Evolutionary conservation across 2,329 filamentous ascomycete species (phyloP).

Genomic region (Fusarium udum): DNA sequence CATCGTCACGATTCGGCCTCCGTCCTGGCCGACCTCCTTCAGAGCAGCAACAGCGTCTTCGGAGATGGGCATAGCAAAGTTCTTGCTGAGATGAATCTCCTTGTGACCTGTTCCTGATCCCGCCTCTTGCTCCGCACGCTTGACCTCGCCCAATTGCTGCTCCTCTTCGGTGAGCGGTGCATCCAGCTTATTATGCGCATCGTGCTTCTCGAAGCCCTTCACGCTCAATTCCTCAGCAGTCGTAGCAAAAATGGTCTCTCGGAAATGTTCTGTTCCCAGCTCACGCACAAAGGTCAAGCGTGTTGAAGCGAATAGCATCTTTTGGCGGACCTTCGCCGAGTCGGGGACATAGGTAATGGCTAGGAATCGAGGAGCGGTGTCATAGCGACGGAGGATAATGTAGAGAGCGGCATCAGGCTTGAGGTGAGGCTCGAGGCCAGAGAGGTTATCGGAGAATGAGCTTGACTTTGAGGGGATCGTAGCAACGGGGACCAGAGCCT

Average conservation of each 20-base stretch:
- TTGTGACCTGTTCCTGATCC: slow-evolving; percentile 71
- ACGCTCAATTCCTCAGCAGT: slow-evolving; percentile 73
- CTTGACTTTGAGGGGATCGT: slow-evolving; percentile 62
- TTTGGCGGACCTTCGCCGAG: slow-evolving; percentile 79
- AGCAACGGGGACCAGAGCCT: slow-evolving; percentile 71
- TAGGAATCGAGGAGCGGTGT: slow-evolving; percentile 66
- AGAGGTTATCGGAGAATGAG: slow-evolving; percentile 72
- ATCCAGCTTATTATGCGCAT: slow-evolving; percentile 69
- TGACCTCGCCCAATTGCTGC: slow-evolving; percentile 74
- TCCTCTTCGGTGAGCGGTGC: slow-evolving; percentile 85
- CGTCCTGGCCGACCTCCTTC: slow-evolving; percentile 63
- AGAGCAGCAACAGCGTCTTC: slow-evolving; percentile 73
- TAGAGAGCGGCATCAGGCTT: slow-evolving; percentile 75
- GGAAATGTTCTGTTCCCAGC: slow-evolving; percentile 80
- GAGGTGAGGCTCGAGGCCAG: slow-evolving; percentile 69
- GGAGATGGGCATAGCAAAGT: slow-evolving; percentile 66
- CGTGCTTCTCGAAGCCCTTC: slow-evolving; percentile 76
- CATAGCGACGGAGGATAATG: slow-evolving; percentile 76
- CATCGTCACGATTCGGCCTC: slow-evolving; percentile 67
- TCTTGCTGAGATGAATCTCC: slow-evolving; percentile 68
- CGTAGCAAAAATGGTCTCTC: slow-evolving; percentile 79
- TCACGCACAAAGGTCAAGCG: slow-evolving; percentile 79
- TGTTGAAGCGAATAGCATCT: slow-evolving; percentile 86
- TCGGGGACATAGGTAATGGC: slow-evolving; percentile 84
- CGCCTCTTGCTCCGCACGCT: slow-evolving; percentile 78